Evolutionary conservation across 2,329 filamentous ascomycete species (phyloP), one percentile per base, ranked within the genome.

Genomic region (Hypoxylon sp.): DNA sequence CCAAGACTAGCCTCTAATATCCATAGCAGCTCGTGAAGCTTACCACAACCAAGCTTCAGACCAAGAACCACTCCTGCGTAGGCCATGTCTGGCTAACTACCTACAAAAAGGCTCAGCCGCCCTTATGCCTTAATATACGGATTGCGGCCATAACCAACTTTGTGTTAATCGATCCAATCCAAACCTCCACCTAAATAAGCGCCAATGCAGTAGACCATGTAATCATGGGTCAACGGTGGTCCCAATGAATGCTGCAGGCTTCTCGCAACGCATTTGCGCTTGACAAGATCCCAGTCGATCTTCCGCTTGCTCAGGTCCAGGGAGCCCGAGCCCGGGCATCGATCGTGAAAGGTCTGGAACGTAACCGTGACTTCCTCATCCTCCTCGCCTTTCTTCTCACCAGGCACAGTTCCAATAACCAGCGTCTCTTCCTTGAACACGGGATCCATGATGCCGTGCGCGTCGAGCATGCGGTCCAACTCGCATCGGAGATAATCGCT

Each of bases 311-410:
- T n/a, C 4, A 59, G 7, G 9, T 46, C 41, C 5, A 57, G 1
- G 3, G 25, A 7, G 28, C 36, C 10, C 9, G 13, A 13, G 17
- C 7, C 5, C 9, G 17, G 17, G 19, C 4, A 11, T 3, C 11
- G 10, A 10, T 59, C 45, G 17, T 50, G 17, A 25, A 63, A 55
- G 5, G 43, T 43, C 21, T 14, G 25, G 23, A 34, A 67, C 25
- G 48, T 59, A 5, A 67, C 64, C 5, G 49, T 56, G 10, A 63
- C 53, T 1, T 32, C 7, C 28, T 61, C 23, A 23, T 23, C 63
- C 3, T 50, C 28, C 17, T 53, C 7, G 2, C 36, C 30, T 9
- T 25, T n/a, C 2, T 21, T 5, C 23, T 36, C 25, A 13, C 46
- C 34, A 17, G 30, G 34, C 1, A 45, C 49, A 6, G 34, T 25